Evolutionary conservation across 2,329 filamentous ascomycete species (phyloP).

Genomic region (Aspergillus pseudonomiae): DNA sequence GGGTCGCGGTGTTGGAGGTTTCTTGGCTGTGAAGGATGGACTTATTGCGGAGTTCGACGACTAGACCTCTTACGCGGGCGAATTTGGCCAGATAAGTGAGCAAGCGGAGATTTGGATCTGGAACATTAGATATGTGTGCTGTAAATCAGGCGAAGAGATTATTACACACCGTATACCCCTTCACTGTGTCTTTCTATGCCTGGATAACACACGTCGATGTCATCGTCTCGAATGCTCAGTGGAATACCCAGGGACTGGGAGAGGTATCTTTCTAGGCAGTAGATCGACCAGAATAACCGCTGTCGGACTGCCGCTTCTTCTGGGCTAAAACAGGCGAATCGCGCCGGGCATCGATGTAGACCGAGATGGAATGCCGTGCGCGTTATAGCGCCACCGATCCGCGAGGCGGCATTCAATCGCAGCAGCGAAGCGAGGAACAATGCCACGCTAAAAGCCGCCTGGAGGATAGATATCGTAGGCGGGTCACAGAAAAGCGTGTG

Average conservation of each 20-base stretch:
- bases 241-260: constrained; percentile 61
- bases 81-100: constrained; percentile 51
- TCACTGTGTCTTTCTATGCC: constrained; percentile 50
- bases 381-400: constrained; percentile 58
- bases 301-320: constrained; percentile 54
- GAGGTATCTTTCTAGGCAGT: constrained; percentile 58
- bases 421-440: constrained; percentile 60
- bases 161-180: constrained; percentile 1
- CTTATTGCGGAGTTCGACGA: constrained; percentile 58
- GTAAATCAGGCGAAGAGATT: not conserved
- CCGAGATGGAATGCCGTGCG: constrained; percentile 61
- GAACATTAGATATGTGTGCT: not conserved
- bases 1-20: constrained; percentile 46
- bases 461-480: constrained; percentile 51
- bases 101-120: constrained; percentile 37
- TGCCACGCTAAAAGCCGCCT: constrained; percentile 58
- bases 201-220: constrained; percentile 61
- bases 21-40: constrained; percentile 51
- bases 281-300: constrained; percentile 61
- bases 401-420: constrained; percentile 60
- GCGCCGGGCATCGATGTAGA: constrained; percentile 60
- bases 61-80: constrained; percentile 53
- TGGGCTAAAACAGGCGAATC: constrained; percentile 54
- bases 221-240: constrained; percentile 58
- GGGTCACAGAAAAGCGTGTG: constrained; percentile 52